A percentile compares a stretch with the other conserved stretches of the same genome.
These are phyloP conservation scores for Sphaceloma murrayae DNA, from an alignment of 2,329 filamentous ascomycete species.

Conservation along the genomic window DNA sequence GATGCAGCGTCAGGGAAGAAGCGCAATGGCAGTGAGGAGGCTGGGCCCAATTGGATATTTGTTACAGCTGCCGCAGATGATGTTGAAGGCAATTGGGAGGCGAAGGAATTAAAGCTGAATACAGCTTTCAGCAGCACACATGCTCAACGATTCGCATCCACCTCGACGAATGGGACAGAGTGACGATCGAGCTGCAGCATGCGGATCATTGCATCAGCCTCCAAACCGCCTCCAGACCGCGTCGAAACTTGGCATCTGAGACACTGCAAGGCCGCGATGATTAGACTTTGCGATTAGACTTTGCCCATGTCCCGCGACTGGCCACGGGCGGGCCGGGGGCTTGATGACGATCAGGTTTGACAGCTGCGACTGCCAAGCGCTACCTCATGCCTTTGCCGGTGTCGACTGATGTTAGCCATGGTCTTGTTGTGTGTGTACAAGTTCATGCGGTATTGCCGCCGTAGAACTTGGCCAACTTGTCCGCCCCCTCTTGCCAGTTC, in stretches of 20 bases:
- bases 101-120: too few relatives aligned
- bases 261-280: too few relatives aligned
- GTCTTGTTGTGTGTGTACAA: not conserved
- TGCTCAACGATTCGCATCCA: conserved; percentile 1
- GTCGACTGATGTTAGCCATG: too few relatives aligned
- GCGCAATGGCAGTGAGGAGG: conserved; percentile 3
- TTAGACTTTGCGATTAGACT: conserved; percentile 2
- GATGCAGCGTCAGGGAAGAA: not conserved
- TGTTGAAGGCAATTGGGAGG: too few relatives aligned
- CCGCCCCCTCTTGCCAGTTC: conserved; percentile 40
- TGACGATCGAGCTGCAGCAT: conserved; percentile 14
- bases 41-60: not conserved
- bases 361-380: not conserved
- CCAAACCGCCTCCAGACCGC: too few relatives aligned
- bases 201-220: conserved; percentile 9
- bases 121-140: conserved; percentile 11
- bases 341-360: conserved; percentile 1
- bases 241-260: conserved; percentile 13
- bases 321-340: not conserved
- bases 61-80: not conserved
- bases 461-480: conserved; percentile 38
- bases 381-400: not conserved
- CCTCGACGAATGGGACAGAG: conserved; percentile 5
- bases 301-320: too few relatives aligned
- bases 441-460: not conserved